Evolutionary conservation across 257 asterid species (phyloP).

Genomic region (Solanum paucissectum): DNA sequence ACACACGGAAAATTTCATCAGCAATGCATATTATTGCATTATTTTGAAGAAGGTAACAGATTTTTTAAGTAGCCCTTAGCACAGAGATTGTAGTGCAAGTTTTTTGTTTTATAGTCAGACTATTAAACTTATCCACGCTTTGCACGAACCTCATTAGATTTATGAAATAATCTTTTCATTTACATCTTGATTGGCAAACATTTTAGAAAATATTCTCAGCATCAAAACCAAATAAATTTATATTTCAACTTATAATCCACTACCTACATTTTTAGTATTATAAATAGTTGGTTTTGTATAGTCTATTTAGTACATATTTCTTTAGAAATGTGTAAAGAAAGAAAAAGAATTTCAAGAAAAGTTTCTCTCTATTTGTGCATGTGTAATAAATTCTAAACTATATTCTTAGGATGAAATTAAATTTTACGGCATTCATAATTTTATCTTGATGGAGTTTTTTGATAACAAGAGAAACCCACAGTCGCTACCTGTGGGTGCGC

Average conservation of each 20-base stretch:
- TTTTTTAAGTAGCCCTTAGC: neutral
- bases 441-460: neutral
- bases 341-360: neutral
- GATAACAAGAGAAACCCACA: too few relatives aligned
- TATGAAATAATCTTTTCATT: neutral
- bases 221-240: neutral
- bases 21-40: neutral
- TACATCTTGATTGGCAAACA: neutral
- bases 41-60: neutral
- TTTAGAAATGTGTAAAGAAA: neutral
- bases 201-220: neutral
- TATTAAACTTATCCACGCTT: neutral
- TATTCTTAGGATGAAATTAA: neutral
- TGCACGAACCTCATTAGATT: neutral
- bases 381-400: neutral
- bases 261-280: neutral
- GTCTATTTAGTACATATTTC: neutral
- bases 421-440: neutral
- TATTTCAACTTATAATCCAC: neutral
- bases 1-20: neutral
- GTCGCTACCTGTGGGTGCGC: too few relatives aligned
- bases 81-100: neutral
- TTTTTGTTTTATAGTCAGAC: neutral
- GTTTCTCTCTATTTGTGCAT: neutral
- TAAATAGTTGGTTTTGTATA: neutral